phyloP scores from a whole-genome alignment of 306 rosid species.

The Ochetophila trinervis region DNA sequence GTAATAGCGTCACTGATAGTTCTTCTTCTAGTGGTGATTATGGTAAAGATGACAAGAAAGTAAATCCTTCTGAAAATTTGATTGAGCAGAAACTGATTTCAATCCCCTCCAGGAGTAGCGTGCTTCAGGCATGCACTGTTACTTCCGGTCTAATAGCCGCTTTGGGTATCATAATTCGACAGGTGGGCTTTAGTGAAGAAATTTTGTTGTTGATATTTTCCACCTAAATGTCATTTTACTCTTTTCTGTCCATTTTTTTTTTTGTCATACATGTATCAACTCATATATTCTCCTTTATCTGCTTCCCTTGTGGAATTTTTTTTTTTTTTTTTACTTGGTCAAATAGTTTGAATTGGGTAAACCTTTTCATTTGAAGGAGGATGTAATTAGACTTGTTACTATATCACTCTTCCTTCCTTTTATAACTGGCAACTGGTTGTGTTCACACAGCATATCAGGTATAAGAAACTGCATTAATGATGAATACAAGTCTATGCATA shows the following conservation, averaged over 20 bases:
- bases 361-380: too few relatives aligned
- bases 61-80: conserved; percentile 34
- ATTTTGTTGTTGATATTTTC: background rate
- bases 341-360: too few relatives aligned
- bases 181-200: conserved; percentile 37
- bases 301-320: too few relatives aligned
- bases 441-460: too few relatives aligned
- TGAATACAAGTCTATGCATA: too few relatives aligned
- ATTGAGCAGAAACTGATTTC: conserved; percentile 30
- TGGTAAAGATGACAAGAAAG: conserved; percentile 39
- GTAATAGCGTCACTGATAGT: conserved; percentile 28
- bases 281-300: too few relatives aligned
- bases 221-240: background rate
- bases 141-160: conserved; percentile 78
- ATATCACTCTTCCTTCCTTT: too few relatives aligned
- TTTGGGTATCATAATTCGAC: conserved; percentile 61
- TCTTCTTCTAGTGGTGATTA: conserved; percentile 37
- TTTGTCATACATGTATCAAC: too few relatives aligned
- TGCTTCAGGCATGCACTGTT: conserved; percentile 74
- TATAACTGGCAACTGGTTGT: too few relatives aligned
- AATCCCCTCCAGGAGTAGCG: conserved; percentile 57
- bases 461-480: too few relatives aligned
- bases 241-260: background rate
- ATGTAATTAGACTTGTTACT: too few relatives aligned
- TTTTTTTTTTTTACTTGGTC: too few relatives aligned